Evolutionary conservation across 1,284 basidiomycete genomes (phyloP), one percentile per base, ranked within the genome.

Genomic region (Tausonia pullulans): DNA sequence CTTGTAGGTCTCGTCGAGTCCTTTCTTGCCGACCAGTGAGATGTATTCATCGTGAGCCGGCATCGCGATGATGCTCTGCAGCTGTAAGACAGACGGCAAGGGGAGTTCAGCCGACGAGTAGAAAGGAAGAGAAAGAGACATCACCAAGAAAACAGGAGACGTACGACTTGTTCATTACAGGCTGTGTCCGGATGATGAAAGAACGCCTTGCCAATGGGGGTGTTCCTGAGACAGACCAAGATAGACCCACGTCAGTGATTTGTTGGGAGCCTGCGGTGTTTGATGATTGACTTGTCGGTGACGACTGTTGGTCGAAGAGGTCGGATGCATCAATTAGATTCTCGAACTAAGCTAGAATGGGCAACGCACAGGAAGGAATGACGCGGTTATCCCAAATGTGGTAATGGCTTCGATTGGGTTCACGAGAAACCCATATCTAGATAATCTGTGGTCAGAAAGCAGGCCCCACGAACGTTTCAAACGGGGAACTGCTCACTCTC

Each of bases 131-230:
- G 27, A 27, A 27, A 27, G 27, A 27, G 27, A 27, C 10, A 50
- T 9, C 48, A 50, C 48, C 10, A 50, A 50, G 9, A 9, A n/a
- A 50, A 58, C 57, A 45, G 13, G 57, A 8, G 16, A 45, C n/a
- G 39, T 6, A 58, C 11, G n/a, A 10, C 45, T 49, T 69, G 68
- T 43, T 67, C 68, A 45, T 64, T 66, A 46, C 63, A 65, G 14
- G 58, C 58, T 3, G 68, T 69, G 56, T 66, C 62, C 11, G 64
- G 67, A 57, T 67, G 67, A 49, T 68, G 68, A 27, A 66, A 68
- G 55, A 69, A 69, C 3, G 66, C 66, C 53, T 69, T 69, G 5
- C 62, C 68, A 9, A 68, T 45, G 51, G 62, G 49, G 2, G 65
- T 63, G 9, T 63, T 61, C 45, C 27, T 27, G 27, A 27, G 27